Evolutionary conservation across 2,329 filamentous ascomycete genomes (phyloP).

Genomic region (Diaporthe aspalathi): DNA sequence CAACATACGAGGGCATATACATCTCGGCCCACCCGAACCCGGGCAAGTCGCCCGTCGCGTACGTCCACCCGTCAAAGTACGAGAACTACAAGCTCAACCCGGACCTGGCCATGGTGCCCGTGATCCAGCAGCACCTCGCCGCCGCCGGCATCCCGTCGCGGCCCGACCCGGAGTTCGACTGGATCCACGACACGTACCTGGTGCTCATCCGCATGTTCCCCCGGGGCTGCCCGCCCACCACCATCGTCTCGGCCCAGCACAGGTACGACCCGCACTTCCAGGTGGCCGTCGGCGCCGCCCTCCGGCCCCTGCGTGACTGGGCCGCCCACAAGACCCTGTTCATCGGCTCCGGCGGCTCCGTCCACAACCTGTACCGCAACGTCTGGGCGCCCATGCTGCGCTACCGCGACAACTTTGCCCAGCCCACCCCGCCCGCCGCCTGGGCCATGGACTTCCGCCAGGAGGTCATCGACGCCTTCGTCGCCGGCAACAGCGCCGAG

Average conservation of each 20-base stretch:
- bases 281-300: constrained; percentile 65
- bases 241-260: constrained; percentile 58
- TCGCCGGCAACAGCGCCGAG: constrained; percentile 52
- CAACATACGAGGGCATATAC: constrained; percentile 65
- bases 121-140: constrained; percentile 62
- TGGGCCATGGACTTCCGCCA: constrained; percentile 75
- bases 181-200: constrained; percentile 79
- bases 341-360: constrained; percentile 70
- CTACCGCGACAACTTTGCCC: constrained; percentile 72
- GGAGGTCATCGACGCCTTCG: constrained; percentile 69
- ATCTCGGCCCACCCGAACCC: constrained; percentile 71
- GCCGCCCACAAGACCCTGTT: constrained; percentile 60
- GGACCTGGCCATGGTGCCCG: constrained; percentile 64
- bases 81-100: constrained; percentile 69
- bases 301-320: constrained; percentile 66
- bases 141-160: constrained; percentile 64
- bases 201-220: constrained; percentile 79
- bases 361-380: constrained; percentile 79
- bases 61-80: constrained; percentile 75
- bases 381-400: constrained; percentile 72
- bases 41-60: constrained; percentile 72
- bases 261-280: constrained; percentile 56
- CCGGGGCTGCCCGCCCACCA: constrained; percentile 71
- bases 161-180: constrained; percentile 69
- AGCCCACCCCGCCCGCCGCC: constrained; percentile 66